phyloP scores from a whole-genome alignment of 2,329 filamentous ascomycete genomes.

The Hymenoscyphus occultus region DNA sequence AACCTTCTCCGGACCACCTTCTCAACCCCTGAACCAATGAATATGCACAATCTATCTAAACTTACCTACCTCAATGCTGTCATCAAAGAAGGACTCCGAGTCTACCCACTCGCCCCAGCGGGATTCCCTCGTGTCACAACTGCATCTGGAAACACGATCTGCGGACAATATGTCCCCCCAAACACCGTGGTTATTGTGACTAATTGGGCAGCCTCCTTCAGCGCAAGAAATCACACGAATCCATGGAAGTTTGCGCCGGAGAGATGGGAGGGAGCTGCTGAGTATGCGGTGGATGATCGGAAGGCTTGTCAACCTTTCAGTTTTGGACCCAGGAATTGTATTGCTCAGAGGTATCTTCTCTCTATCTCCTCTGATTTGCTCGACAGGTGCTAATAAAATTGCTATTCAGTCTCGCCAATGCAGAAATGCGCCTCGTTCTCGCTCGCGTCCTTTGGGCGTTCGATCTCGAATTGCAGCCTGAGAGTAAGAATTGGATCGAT shows the following conservation, averaged over 20 bases:
- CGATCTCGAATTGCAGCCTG: slow-evolving; percentile 9
- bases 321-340: slow-evolving; percentile 14
- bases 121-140: slow-evolving; percentile 11
- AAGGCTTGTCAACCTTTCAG: slow-evolving; percentile 11
- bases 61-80: slow-evolving; percentile 37
- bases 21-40: slow-evolving; percentile 6
- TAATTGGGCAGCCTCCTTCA: not conserved
- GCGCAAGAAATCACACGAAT: slow-evolving; percentile 11
- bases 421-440: slow-evolving; percentile 20
- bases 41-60: not conserved
- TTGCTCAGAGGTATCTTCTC: slow-evolving; percentile 9
- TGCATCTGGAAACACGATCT: not conserved
- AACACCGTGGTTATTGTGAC: not conserved
- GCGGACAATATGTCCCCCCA: not conserved
- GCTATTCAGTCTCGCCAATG: slow-evolving; percentile 15
- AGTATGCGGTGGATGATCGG: slow-evolving; percentile 6
- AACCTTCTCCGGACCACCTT: slow-evolving; percentile 13
- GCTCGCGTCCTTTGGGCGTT: slow-evolving; percentile 16
- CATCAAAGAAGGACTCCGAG: slow-evolving; percentile 29
- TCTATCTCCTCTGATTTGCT: too few relatives aligned
- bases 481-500: slow-evolving; percentile 6
- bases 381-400: too few relatives aligned
- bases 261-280: slow-evolving; percentile 29
- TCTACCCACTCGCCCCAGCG: slow-evolving; percentile 8
- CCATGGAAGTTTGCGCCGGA: slow-evolving; percentile 14